Evolutionary conservation across 441 rosid genomes (phyloP), one percentile per base, ranked within the genome.

Genomic region (Brassica hybrid): DNA sequence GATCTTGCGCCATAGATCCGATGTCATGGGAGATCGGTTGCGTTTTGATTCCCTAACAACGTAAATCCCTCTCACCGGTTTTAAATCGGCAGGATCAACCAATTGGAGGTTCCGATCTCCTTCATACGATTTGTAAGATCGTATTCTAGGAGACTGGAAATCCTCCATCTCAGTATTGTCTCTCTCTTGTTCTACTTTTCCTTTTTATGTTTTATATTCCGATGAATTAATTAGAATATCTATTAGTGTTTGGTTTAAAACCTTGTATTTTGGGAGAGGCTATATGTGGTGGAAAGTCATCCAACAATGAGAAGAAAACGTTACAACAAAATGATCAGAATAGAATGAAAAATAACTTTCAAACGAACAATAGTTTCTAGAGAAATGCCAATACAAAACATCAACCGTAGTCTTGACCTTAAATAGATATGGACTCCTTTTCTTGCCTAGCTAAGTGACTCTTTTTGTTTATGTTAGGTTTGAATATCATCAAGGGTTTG

Each of bases 81-180:
- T 77, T 16, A 77, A 45, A 45, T 67, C 80, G 0, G 32, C 27
- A 17, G 71, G 69, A 65, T 83, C 38, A 43, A 80, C 63, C 1
- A 69, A 50, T 52, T 74, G 75, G 54, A 80, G 77, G 76, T 77
- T 77, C 59, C 80, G 67, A 73, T 65, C 52, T 45, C 82, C 78
- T 70, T 68, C 67, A 17, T 69, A 43, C 52, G 79, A 68, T 65
- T 23, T 65, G 62, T 78, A 80, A 66, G 54, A 71, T 27, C 75
- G 80, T 4, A 69, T 4, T 65, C 50, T 74, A 63, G 84, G 38
- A 71, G 86, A 78, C 45, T 67, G 80, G 54, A 76, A 23, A 57
- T 67, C 71, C 74, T 67, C 80, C 77, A 80, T 80, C 48, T 25
- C 0, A 7, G 18, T 52, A 6, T 60, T 6, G 9, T 3, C 69